These are phyloP conservation scores for Aspergillus neoniger DNA, from an alignment of 2,329 filamentous ascomycete genomes.

Conservation along the genomic window DNA sequence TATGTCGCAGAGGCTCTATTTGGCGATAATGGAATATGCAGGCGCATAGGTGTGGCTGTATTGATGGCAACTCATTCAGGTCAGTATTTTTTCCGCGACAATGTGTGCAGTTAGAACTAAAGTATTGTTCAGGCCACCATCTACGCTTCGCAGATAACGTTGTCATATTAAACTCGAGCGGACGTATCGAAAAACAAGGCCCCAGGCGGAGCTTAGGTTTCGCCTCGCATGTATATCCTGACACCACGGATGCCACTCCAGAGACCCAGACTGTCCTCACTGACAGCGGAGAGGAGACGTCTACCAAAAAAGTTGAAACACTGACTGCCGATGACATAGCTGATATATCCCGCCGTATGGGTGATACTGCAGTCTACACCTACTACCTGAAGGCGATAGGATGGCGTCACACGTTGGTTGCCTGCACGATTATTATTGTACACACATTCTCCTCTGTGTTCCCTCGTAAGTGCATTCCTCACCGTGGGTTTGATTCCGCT, in stretches of 20 bases:
- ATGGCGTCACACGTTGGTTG: not conserved
- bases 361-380: constrained; percentile 1
- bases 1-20: not conserved
- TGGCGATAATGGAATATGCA: not conserved
- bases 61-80: not conserved
- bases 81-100: not conserved
- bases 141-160: not conserved
- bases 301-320: not conserved
- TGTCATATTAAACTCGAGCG: not conserved
- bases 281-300: not conserved
- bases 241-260: not conserved
- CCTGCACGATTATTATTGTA: not conserved
- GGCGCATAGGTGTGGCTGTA: not conserved
- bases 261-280: not conserved
- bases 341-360: constrained; percentile 1
- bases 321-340: constrained; percentile 3
- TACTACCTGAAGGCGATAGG: constrained; percentile 6
- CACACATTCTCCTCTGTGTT: constrained; percentile 3
- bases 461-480: not conserved
- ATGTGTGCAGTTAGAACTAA: not conserved
- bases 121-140: not conserved
- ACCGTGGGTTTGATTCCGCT: not conserved
- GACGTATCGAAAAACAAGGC: not conserved
- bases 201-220: not conserved
- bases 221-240: not conserved